These are phyloP conservation scores for Pseudonitzschia delicatissima DNA, from an alignment of 108 stramenopile genomes.

Conservation along the genomic window DNA sequence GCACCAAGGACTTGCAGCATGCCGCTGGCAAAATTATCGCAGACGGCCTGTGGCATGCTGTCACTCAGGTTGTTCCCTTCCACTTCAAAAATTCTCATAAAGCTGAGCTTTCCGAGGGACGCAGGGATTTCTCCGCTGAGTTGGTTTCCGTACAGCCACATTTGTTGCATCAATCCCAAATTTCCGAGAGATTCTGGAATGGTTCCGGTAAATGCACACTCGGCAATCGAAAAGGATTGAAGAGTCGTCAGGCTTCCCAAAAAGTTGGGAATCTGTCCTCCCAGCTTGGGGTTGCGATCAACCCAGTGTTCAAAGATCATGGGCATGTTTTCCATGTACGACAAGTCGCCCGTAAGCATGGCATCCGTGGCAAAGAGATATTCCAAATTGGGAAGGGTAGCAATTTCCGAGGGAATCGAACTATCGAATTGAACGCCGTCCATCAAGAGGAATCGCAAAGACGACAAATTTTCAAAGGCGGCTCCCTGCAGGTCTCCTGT, in stretches of 20 bases:
- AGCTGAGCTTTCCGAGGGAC: slow-evolving; percentile 4
- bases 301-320: slow-evolving; percentile 30
- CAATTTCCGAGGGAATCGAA: slow-evolving; percentile 18
- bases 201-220: slow-evolving; percentile 13
- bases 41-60: slow-evolving; percentile 5
- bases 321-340: slow-evolving; percentile 10
- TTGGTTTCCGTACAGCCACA: slow-evolving; percentile 28
- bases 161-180: slow-evolving; percentile 10
- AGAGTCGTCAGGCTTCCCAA: slow-evolving; percentile 32
- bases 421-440: slow-evolving; percentile 32
- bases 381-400: slow-evolving; percentile 22
- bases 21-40: slow-evolving; percentile 10
- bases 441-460: slow-evolving; percentile 30
- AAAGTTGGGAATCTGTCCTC: slow-evolving; percentile 33
- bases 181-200: slow-evolving; percentile 12
- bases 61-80: slow-evolving; percentile 45
- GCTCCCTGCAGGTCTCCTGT: slow-evolving; percentile 12
- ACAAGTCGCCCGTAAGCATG: slow-evolving; percentile 23
- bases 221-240: slow-evolving; percentile 18
- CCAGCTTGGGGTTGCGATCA: slow-evolving; percentile 24
- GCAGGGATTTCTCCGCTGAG: slow-evolving; percentile 20
- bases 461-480: slow-evolving; percentile 13
- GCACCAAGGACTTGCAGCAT: slow-evolving; percentile 19
- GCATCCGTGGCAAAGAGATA: slow-evolving; percentile 27
- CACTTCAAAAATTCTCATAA: slow-evolving; percentile 28